These are phyloP conservation scores for Trichoderma gamsii DNA, from an alignment of 495 filamentous ascomycete species.

Conservation along the genomic window DNA sequence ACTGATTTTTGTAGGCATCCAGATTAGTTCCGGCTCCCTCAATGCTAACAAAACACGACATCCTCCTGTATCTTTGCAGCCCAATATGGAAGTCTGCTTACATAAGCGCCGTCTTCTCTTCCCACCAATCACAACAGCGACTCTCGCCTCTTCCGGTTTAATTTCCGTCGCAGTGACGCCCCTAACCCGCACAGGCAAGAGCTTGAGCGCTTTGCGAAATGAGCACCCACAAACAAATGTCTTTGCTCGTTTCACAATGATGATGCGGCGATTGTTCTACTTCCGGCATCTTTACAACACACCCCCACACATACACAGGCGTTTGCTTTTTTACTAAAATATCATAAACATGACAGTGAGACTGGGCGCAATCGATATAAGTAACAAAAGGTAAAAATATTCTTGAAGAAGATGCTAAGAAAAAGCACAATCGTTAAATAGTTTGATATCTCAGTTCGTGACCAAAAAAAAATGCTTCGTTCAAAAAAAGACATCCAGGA, in stretches of 20 bases:
- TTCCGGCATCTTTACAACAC: no score
- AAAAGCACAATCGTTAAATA: conserved; percentile 14
- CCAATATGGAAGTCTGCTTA: no score
- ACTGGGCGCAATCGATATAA: no score
- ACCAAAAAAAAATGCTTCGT: conserved; percentile 16
- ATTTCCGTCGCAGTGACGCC: neutral
- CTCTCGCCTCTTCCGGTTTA: neutral
- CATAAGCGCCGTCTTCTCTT: neutral
- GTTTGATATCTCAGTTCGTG: conserved; percentile 10
- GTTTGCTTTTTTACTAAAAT: no score
- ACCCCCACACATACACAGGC: no score
- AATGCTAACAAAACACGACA: no score
- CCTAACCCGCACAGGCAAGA: neutral
- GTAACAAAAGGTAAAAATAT: neutral
- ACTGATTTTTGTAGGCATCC: no score
- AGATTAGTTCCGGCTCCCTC: no score
- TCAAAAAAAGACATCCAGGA: conserved; percentile 17
- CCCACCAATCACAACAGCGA: neutral
- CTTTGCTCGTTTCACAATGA: no score
- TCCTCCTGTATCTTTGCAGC: neutral
- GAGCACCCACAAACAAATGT: neutral
- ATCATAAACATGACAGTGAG: no score
- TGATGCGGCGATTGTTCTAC: no score
- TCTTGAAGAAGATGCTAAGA: conserved; percentile 8
- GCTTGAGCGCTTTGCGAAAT: neutral